phyloP scores from a whole-genome alignment of 139 green algal genomes.

The Cymbomonas tetramitiformis region DNA sequence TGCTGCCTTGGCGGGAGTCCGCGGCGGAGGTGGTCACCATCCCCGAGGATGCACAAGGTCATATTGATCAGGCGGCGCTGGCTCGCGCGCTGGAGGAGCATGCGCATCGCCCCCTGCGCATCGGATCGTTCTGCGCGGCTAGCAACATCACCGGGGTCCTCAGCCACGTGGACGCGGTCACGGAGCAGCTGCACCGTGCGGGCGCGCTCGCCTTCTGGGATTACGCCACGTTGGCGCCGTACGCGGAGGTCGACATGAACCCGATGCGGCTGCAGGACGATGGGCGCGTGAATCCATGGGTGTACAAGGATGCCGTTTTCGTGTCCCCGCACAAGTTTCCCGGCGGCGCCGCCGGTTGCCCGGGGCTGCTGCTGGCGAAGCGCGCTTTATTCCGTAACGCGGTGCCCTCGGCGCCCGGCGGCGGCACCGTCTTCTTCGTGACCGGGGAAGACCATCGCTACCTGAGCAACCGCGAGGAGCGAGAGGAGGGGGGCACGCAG shows the following conservation, averaged over 20 bases:
- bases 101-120: conserved; percentile 4
- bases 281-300: conserved; percentile 4
- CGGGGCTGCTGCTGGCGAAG: conserved; percentile 21
- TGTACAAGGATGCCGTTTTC: conserved; percentile 28
- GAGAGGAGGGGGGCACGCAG: conserved; percentile 21
- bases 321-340: conserved; percentile 23
- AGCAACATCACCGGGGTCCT: conserved; percentile 27
- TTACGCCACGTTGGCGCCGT: conserved; percentile 26
- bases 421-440: conserved; percentile 22
- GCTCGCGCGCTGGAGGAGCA: background rate
- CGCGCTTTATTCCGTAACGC: conserved; percentile 8
- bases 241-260: conserved; percentile 20
- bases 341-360: conserved; percentile 17
- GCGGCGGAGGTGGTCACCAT: conserved; percentile 15
- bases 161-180: conserved; percentile 24
- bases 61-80: conserved; percentile 7
- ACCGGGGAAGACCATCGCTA: conserved; percentile 19
- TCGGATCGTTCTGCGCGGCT: conserved; percentile 28
- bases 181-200: conserved; percentile 17
- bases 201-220: conserved; percentile 29
- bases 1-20: conserved; percentile 21
- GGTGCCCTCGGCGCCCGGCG: conserved; percentile 2
- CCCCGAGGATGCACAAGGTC: conserved; percentile 2
- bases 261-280: background rate
- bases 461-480: conserved; percentile 17